Percentiles rank a stretch among this genome's conserved stretches.
Evolutionary conservation across 2,329 filamentous ascomycete species (phyloP).

Genomic region (Penicillium hesseltinei): DNA sequence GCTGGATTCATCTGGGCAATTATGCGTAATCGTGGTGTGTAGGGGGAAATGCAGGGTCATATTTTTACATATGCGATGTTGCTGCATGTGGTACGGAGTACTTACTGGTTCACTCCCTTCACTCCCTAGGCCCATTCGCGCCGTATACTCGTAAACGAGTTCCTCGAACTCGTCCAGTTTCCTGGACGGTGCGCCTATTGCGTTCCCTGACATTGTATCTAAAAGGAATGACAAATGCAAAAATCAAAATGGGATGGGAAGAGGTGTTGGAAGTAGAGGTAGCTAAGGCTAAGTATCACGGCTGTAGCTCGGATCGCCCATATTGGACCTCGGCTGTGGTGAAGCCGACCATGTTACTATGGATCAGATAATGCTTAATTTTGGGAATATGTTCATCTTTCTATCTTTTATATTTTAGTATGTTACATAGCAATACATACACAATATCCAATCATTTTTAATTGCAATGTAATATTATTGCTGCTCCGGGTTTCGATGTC

Average conservation of each 20-base stretch:
- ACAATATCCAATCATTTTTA: no score
- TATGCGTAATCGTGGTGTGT: background rate
- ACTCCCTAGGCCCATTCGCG: slow-evolving; percentile 20
- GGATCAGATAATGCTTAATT: background rate
- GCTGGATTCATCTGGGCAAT: background rate
- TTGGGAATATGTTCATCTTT: background rate
- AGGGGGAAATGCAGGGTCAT: background rate
- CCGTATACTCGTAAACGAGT: slow-evolving; percentile 28
- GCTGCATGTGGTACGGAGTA: background rate
- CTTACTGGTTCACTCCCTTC: slow-evolving; percentile 22
- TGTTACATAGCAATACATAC: no score
- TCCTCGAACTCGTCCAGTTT: slow-evolving; percentile 34
- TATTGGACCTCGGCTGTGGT: slow-evolving; percentile 21
- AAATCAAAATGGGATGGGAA: background rate
- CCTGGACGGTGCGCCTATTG: slow-evolving; percentile 22
- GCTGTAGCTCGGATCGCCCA: slow-evolving; percentile 3
- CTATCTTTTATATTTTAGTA: no score
- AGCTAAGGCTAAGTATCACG: slow-evolving; percentile 1
- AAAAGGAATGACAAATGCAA: background rate
- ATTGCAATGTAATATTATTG: no score
- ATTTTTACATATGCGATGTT: no score
- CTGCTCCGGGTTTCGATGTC: no score
- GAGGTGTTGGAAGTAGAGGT: background rate
- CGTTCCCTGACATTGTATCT: slow-evolving; percentile 17
- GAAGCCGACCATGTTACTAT: background rate